phyloP scores from a whole-genome alignment of 257 asterid genomes.

The Verbascum thapsus region DNA sequence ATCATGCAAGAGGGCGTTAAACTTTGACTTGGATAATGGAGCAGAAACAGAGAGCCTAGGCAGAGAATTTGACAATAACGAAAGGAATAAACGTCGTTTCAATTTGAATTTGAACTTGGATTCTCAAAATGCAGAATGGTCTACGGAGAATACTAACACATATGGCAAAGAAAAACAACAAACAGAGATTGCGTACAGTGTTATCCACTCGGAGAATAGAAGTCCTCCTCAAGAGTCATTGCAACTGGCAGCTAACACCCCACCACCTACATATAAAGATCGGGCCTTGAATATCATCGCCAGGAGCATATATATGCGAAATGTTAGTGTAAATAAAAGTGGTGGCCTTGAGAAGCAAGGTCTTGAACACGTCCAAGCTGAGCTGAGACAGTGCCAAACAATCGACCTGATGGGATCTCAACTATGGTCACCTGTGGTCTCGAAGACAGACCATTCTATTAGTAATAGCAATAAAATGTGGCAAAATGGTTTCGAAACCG shows the following conservation, averaged over 20 bases:
- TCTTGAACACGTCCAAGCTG: conserved; percentile 33
- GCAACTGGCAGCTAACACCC: conserved; percentile 18
- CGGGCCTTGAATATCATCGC: conserved; percentile 65
- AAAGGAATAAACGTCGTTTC: conserved; percentile 31
- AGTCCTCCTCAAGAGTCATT: conserved; percentile 39
- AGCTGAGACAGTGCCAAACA: conserved; percentile 27
- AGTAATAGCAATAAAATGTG: conserved; percentile 30
- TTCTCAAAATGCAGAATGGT: conserved; percentile 39
- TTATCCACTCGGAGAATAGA: conserved; percentile 21
- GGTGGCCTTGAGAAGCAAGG: conserved; percentile 39
- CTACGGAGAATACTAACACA: conserved; percentile 26
- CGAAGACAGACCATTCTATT: conserved; percentile 26
- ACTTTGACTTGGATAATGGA: conserved; percentile 51
- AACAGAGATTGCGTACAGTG: conserved; percentile 20
- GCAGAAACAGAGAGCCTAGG: conserved; percentile 40
- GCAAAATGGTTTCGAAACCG: conserved; percentile 33
- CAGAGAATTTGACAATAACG: too few relatives aligned
- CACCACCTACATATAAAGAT: conserved; percentile 37
- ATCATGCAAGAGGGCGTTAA: conserved; percentile 63
- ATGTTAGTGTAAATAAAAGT: conserved; percentile 34
- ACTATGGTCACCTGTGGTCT: conserved; percentile 35
- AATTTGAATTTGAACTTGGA: conserved; percentile 48
- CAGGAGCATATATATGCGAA: conserved; percentile 49
- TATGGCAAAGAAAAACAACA: conserved; percentile 31
- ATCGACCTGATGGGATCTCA: conserved; percentile 37